These are phyloP conservation scores for Rhododendron griersonianum DNA, from an alignment of 148 eudicot genomes.

Conservation along the genomic window DNA sequence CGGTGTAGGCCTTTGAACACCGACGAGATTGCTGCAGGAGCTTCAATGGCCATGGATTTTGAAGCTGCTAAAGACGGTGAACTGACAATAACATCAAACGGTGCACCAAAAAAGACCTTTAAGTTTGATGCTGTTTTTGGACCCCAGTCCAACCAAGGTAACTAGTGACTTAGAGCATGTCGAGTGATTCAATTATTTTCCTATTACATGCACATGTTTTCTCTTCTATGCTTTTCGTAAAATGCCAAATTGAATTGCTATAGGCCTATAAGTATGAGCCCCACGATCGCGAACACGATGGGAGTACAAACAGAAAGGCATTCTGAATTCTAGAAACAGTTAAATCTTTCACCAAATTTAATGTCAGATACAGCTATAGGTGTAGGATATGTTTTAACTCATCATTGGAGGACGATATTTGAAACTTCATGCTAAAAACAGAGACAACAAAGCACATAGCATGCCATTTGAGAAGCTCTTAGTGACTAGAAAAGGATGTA, in stretches of 20 bases:
- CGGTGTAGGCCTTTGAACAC: constrained; percentile 83
- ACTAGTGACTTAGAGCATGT: background rate
- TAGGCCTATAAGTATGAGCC: background rate
- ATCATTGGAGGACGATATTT: background rate
- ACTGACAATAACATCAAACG: constrained; percentile 59
- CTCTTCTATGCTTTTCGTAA: background rate
- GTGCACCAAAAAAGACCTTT: constrained; percentile 54
- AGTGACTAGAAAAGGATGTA: background rate
- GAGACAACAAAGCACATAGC: background rate
- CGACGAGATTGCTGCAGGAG: constrained; percentile 64
- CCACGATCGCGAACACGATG: background rate
- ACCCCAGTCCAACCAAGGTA: constrained; percentile 90
- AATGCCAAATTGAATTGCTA: background rate
- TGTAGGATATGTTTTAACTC: background rate
- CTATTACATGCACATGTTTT: background rate
- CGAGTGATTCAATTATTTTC: background rate
- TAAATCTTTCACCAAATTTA: background rate
- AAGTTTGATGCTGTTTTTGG: constrained; percentile 89
- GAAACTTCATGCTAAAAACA: background rate
- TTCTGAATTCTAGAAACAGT: background rate
- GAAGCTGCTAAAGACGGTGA: constrained; percentile 82
- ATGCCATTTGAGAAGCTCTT: background rate
- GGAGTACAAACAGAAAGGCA: background rate
- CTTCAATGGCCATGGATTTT: constrained; percentile 66
- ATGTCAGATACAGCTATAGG: background rate